Evolutionary conservation across 2,329 filamentous ascomycete genomes (phyloP), one percentile per base, ranked within the genome.

Genomic region (Ophidiomyces ophidiicola): DNA sequence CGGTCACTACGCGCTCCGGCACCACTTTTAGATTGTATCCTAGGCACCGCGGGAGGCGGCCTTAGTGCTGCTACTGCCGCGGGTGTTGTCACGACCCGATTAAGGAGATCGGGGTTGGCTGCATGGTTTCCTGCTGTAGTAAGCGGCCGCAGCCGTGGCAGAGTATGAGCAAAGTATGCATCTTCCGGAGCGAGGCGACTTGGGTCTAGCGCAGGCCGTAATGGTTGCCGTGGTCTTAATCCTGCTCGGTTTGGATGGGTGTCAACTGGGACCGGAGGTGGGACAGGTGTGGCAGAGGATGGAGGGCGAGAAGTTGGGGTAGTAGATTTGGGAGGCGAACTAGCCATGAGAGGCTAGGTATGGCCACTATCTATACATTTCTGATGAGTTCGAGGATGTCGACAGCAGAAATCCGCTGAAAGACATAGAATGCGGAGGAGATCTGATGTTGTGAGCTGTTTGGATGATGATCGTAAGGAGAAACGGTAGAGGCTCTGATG

Each of bases 121-220:
- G 33, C 31, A 36, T 42, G 29, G 10, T 30, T 32, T 36, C 26
- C 26, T 8, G 21, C 18, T 11, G 39, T 55, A 53, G 3, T 57
- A 50, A 6, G 32, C 12, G 62, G 60, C 36, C 64, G 62, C 35
- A 60, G 58, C 39, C 75, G 71, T 3, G 77, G 75, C 25, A 79
- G 74, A 1, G 78, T 76, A 11, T 69, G 59, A 10, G 71, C 63
- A 52, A 76, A 71, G 60, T 84, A 83, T 40, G 84, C 85, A 73
- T 93, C 85, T 63, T 88, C 81, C 11, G 85, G 85, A 3, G 83
- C 80, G 29, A 93, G 76, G 46, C 78, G 78, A 36, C 72, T 78
- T 20, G 78, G 77, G 50, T 78, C 74, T 38, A 68, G 58, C 32
- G 68, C 67, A 53, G 20, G 53, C n/a, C 32, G 32, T 20, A 32